Evolutionary conservation across 441 rosid species (phyloP), one percentile per base, ranked within the genome.

Genomic region (Theobroma grandiflorum): DNA sequence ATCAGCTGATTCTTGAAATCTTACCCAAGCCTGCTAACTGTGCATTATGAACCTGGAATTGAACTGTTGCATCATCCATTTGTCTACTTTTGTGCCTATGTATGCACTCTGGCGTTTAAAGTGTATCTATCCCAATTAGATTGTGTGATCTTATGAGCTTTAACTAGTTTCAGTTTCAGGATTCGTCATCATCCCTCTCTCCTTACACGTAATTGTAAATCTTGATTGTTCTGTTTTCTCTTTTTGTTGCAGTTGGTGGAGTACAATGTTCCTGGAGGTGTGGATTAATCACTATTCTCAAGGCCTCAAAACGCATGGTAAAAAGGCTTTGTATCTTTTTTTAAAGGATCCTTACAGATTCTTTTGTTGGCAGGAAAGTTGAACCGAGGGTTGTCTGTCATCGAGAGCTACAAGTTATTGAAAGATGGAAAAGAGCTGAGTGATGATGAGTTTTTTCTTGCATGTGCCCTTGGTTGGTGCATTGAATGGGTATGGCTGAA

Each of bases 211-310:
- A 18, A 37, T 18, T 53, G 45, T 35, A n/a, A 53, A 37, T 53
- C 49, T 10, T 72, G 63, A 52, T 33, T 4, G 10, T 26, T 37
- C 45, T 53, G 9, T 22, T 37, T 72, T 72, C 76, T 37, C 35
- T 47, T 53, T 8, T 72, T 72, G 47, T 53, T 87, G 85, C 90
- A 95, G 98, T 91, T 95, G 98, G 66, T 93, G 81, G 95, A 91
- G 82, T 93, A 95, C 89, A 93, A 89, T 79, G 98, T 93, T 63
- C 98, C 93, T 40, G 96, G 98, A 85, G 98, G 95, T 92, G 82
- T 73, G 52, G 35, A 72, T 59, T 40, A 8, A 22, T 71, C 40
- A 5, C 53, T 14, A 22, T n/a, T 52, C 66, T 49, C 26, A 20
- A 72, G 12, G 15, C n/a, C 20, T 33, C 2, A 4, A 73, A n/a